phyloP scores from a whole-genome alignment of 768 basidiomycete species.

The Tricholoma saponaceum region DNA sequence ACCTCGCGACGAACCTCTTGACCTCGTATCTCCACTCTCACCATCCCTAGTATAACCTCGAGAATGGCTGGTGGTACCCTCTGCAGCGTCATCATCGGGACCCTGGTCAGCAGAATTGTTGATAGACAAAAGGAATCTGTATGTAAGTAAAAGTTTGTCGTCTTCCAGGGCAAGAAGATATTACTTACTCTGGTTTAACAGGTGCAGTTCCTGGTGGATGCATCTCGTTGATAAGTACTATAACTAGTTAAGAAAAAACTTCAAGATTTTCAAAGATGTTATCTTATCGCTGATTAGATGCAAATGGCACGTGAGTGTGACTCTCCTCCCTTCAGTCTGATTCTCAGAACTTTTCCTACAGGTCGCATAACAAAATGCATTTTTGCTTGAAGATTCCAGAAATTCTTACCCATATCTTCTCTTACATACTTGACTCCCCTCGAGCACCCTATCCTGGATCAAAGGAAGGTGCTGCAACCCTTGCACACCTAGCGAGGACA shows the following conservation, averaged over 20 bases:
- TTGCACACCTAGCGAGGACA: no score
- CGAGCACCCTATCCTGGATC: no score
- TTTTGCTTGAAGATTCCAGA: no score
- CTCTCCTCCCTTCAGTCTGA: no score
- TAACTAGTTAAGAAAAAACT: no score
- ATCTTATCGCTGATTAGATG: not conserved
- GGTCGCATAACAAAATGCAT: no score
- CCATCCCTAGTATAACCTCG: conserved; percentile 21
- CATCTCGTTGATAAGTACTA: no score
- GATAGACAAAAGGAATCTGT: conserved; percentile 28
- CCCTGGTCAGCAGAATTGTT: conserved; percentile 14
- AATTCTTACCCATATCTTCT: no score
- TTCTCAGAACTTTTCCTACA: no score
- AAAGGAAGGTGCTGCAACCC: no score
- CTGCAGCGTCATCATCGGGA: conserved; percentile 50
- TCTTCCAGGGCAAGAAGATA: not conserved
- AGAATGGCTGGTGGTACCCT: conserved; percentile 45
- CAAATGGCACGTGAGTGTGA: not conserved
- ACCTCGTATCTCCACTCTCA: conserved; percentile 17
- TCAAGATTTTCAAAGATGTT: not conserved
- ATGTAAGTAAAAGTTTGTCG: not conserved
- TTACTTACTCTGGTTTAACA: conserved; percentile 34
- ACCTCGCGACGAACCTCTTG: conserved; percentile 24
- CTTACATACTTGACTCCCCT: no score
- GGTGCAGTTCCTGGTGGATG: conserved; percentile 31